These are phyloP conservation scores for Paecilomyces variotii DNA, from an alignment of 2,329 filamentous ascomycete species.

Conservation along the genomic window DNA sequence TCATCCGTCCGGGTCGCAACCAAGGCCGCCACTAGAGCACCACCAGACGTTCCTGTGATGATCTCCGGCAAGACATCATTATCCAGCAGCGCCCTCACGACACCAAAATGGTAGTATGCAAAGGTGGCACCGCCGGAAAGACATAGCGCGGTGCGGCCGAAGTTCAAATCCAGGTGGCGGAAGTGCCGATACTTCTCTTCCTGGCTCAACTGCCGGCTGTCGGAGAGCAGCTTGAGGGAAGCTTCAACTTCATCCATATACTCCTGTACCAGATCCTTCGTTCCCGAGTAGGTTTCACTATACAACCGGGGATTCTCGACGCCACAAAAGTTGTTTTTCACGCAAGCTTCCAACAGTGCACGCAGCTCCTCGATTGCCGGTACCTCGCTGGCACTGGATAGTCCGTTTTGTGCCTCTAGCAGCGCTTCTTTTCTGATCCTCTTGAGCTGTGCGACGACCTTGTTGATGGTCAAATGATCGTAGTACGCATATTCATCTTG, in stretches of 20 bases:
- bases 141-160: slow-evolving; percentile 84
- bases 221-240: slow-evolving; percentile 59
- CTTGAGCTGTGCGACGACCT: slow-evolving; percentile 67
- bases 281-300: slow-evolving; percentile 94
- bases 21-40: slow-evolving; percentile 79
- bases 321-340: slow-evolving; percentile 96
- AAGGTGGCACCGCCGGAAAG: slow-evolving; percentile 90
- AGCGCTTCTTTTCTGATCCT: slow-evolving; percentile 34
- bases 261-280: slow-evolving; percentile 86
- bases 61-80: slow-evolving; percentile 80
- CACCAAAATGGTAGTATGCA: slow-evolving; percentile 93
- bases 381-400: slow-evolving; percentile 20
- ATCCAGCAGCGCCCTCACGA: slow-evolving; percentile 82
- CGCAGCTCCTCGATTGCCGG: slow-evolving; percentile 67
- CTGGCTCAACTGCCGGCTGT: slow-evolving; percentile 57
- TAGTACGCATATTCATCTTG: slow-evolving; percentile 65
- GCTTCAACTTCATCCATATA: slow-evolving; percentile 65
- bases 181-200: slow-evolving; percentile 76
- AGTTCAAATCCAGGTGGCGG: slow-evolving; percentile 84
- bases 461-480: slow-evolving; percentile 72
- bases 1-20: slow-evolving; percentile 86
- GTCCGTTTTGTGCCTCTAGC: slow-evolving; percentile 22
- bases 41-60: slow-evolving; percentile 92
- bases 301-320: slow-evolving; percentile 93
- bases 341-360: slow-evolving; percentile 73